phyloP scores from a whole-genome alignment of 176 grass and related monocot genomes.

The Juncus inflexus region DNA sequence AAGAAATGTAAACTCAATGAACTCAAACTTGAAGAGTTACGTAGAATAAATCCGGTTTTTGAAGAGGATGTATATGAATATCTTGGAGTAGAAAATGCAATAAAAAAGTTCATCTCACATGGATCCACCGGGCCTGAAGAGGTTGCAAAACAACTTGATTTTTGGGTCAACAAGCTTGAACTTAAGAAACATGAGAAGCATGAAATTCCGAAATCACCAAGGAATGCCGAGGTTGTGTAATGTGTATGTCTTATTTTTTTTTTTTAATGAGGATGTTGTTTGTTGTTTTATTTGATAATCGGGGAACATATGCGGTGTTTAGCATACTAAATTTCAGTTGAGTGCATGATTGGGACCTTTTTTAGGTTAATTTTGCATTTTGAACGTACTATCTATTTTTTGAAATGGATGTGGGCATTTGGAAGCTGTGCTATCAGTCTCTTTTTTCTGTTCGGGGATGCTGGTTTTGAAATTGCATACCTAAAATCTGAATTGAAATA shows the following conservation, averaged over 20 bases:
- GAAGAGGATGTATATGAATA: conserved; percentile 70
- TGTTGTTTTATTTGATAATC: background rate
- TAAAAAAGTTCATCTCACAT: conserved; percentile 88
- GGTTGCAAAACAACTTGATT: conserved; percentile 66
- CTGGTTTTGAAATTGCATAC: too few relatives aligned
- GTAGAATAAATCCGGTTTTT: conserved; percentile 59
- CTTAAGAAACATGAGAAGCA: conserved; percentile 34
- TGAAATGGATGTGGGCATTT: too few relatives aligned
- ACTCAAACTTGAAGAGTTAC: conserved; percentile 61
- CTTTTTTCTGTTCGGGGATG: too few relatives aligned
- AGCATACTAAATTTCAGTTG: too few relatives aligned
- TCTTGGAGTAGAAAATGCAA: conserved; percentile 75
- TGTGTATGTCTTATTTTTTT: background rate
- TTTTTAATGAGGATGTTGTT: conserved; percentile 13
- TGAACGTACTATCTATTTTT: too few relatives aligned
- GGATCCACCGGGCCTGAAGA: conserved; percentile 76
- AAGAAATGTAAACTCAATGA: conserved; percentile 77
- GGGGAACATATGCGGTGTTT: too few relatives aligned
- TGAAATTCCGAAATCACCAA: conserved; percentile 15
- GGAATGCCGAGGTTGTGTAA: background rate
- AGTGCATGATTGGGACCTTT: too few relatives aligned
- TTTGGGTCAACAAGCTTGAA: conserved; percentile 54
- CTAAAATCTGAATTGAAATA: too few relatives aligned
- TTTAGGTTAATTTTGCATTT: too few relatives aligned
- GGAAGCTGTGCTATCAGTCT: too few relatives aligned